Conservation (phyloP, 768 basidiomycete genomes). For the Podaxis rugospora region DNA sequence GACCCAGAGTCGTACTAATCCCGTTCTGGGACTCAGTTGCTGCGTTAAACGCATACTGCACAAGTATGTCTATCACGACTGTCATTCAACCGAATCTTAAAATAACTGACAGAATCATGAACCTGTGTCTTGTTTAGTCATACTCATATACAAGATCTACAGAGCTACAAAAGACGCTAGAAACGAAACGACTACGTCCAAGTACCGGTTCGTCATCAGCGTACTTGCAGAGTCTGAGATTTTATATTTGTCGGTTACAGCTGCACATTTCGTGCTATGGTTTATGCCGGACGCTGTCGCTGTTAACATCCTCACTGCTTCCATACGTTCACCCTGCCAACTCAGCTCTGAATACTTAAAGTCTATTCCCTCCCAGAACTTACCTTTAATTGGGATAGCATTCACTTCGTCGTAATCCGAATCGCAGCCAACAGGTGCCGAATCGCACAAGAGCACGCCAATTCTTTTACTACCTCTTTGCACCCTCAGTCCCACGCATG, state of each 20-base stretch:
- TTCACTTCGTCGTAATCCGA: background rate
- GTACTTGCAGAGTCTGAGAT: background rate
- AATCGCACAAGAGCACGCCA: background rate
- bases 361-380: background rate
- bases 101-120: background rate
- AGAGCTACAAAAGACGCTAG: background rate
- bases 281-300: background rate
- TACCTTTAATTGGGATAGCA: background rate
- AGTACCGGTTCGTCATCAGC: background rate
- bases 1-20: conserved; percentile 2
- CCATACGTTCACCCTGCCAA: background rate
- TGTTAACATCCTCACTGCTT: background rate
- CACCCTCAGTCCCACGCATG: background rate
- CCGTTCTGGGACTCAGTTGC: conserved; percentile 7
- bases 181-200: background rate
- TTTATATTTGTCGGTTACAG: background rate
- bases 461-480: background rate
- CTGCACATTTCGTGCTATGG: background rate
- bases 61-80: background rate
- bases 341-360: background rate
- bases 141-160: background rate
- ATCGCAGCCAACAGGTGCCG: background rate
- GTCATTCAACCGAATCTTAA: too few relatives aligned
- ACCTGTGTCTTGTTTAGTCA: background rate
- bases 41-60: conserved; percentile 1